Evolutionary conservation across 192 early-diverging fungal genomes (phyloP).

Genomic region (Podila minutissima): DNA sequence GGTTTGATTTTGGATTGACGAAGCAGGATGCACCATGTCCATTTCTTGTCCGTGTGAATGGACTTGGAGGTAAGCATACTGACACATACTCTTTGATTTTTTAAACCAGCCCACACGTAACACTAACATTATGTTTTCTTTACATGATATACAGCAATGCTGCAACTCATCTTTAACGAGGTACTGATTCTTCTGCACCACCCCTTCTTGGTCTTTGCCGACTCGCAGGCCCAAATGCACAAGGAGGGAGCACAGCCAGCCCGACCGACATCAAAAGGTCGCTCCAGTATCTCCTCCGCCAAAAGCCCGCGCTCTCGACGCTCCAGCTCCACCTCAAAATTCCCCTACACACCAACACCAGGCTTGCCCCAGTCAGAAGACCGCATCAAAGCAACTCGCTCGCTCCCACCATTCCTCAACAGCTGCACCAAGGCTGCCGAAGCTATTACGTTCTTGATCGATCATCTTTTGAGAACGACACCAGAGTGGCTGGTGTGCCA

Average conservation of each 20-base stretch:
- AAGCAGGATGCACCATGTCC: conserved; percentile 31
- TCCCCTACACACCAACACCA: not conserved
- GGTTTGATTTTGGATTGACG: conserved; percentile 32
- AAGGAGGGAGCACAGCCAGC: not conserved
- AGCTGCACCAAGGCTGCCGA: conserved; percentile 50
- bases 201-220: conserved; percentile 36
- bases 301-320: conserved; percentile 29
- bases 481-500: conserved; percentile 49
- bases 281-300: conserved; percentile 11
- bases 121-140: not conserved
- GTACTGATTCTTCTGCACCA: conserved; percentile 46
- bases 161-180: conserved; percentile 49
- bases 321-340: conserved; percentile 16
- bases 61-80: conserved; percentile 23
- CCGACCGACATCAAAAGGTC: conserved; percentile 10
- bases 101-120: not conserved
- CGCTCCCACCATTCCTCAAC: conserved; percentile 37
- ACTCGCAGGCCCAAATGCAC: conserved; percentile 17
- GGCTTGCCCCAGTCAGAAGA: conserved; percentile 4
- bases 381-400: not conserved
- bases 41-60: conserved; percentile 26
- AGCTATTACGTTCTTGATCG: conserved; percentile 37
- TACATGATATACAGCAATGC: conserved; percentile 20
- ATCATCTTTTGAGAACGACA: conserved; percentile 36
- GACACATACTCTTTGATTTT: not conserved